Base-by-base conservation (phyloP, 1,284 basidiomycete species). In the Peniophora sp. region DNA sequence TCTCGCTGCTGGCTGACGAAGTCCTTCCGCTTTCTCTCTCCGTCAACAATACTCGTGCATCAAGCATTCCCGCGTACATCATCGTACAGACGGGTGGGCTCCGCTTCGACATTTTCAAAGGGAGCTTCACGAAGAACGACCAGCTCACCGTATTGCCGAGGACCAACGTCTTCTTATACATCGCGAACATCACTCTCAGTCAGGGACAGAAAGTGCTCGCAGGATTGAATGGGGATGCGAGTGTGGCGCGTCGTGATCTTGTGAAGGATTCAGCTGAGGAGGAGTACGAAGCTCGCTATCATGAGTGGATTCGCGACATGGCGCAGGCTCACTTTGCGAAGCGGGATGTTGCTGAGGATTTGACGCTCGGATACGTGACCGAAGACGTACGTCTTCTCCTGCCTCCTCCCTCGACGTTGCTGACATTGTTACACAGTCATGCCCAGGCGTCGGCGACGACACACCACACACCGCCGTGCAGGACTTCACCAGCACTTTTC, bases 61-160 rank as follows among this genome's bases (percentile, higher is more conserved):
- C 61, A 10, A n/a, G n/a, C 8, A 74, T 78, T 49, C 79, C 84
- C n/a, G 82, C 78, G 55, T 66, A 89, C 53, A 79, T 89, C 63
- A 78, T 92, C 54, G 72, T 75, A 48, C 86, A 91, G 65, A 79
- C 85, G 1, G 90, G 85, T 14, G 82, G 74, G 16, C 74, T 85
- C 59, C 79, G 90, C 47, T 92, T 85, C 67, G 83, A 90, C 58
- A 63, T 93, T 43, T 80, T 78, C 61, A 55, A 70, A 1, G 89
- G 89, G 1, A 56, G 77, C 2, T 92, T 92, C 67, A 84, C 83
- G 43, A 79, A 79, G 61, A 89, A 92, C 63, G 89, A 92, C 64
- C 81, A 89, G 62, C 73, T 89, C 23, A 87, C 85, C 0, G 75
- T 79, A 0, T 81, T 77, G n/a, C 85, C 85, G 1, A 89, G 82